These are phyloP conservation scores for Stropharia rugosoannulata DNA, from an alignment of 768 basidiomycete species.

Conservation along the genomic window DNA sequence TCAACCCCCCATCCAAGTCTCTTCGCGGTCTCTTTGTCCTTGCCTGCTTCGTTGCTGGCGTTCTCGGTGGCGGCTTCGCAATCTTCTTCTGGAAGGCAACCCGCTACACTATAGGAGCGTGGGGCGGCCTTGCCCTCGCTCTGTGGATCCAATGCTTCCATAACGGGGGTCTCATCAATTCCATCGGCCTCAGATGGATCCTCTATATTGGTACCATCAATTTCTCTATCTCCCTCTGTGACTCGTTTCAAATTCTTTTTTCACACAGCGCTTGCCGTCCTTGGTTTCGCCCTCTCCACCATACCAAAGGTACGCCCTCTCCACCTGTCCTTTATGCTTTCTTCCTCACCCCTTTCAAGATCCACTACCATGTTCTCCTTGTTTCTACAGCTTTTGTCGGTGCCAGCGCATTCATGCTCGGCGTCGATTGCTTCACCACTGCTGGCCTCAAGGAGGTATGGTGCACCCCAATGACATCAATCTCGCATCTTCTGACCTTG, in stretches of 20 bases:
- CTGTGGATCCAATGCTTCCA: conserved; percentile 88
- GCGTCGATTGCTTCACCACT: conserved; percentile 91
- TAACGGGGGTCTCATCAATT: conserved; percentile 76
- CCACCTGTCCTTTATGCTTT: conserved; percentile 12
- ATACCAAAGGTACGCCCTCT: conserved; percentile 57
- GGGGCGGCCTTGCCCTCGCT: conserved; percentile 85
- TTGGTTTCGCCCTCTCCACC: conserved; percentile 82
- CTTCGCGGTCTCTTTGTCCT: conserved; percentile 91
- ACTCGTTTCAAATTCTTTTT: conserved; percentile 18
- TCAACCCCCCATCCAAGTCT: conserved; percentile 77
- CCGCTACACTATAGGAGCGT: conserved; percentile 79
- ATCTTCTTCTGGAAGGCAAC: conserved; percentile 94
- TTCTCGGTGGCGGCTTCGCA: conserved; percentile 80
- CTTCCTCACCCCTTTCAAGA: conserved; percentile 29
- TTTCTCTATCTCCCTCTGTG: conserved; percentile 13
- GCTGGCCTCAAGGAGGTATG: conserved; percentile 90
- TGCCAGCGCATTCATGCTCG: conserved; percentile 86
- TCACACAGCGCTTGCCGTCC: conserved; percentile 61
- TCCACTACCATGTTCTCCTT: conserved; percentile 86
- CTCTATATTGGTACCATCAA: conserved; percentile 71
- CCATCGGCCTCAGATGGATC: conserved; percentile 85
- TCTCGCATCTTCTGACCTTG: conserved; percentile 7
- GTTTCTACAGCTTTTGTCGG: conserved; percentile 89
- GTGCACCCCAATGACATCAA: conserved; percentile 14
- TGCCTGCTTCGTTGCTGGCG: conserved; percentile 73